Conservation (phyloP, 2,329 filamentous ascomycete genomes). For the Hypomyces perniciosus region DNA sequence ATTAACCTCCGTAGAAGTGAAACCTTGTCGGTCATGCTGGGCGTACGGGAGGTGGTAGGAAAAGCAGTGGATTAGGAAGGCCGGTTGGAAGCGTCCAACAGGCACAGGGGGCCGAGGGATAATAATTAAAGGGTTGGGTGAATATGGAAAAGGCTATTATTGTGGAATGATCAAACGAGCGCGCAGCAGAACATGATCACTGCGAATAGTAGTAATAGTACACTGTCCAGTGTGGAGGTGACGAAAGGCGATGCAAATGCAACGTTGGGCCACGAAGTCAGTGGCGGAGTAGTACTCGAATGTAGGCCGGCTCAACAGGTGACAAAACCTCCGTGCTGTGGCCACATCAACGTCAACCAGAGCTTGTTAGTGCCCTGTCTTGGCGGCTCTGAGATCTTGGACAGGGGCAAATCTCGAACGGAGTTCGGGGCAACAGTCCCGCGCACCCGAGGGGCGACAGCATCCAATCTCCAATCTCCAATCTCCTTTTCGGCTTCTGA, state of each 20-base stretch:
- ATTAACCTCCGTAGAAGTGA: slow-evolving; percentile 60
- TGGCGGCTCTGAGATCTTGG: slow-evolving; percentile 8
- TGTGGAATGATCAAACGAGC: not conserved
- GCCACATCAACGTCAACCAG: no score
- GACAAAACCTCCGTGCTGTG: no score
- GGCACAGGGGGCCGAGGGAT: not conserved
- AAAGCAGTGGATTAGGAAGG: not conserved
- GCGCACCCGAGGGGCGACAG: not conserved
- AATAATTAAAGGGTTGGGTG: slow-evolving; percentile 6
- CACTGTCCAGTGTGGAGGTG: not conserved
- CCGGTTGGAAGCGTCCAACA: slow-evolving; percentile 1
- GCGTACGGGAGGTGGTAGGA: not conserved
- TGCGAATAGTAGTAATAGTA: not conserved
- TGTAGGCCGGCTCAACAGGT: not conserved
- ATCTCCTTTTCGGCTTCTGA: no score
- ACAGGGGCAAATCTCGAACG: slow-evolving; percentile 9
- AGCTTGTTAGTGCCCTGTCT: not conserved
- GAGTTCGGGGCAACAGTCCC: no score
- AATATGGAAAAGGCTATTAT: slow-evolving; percentile 3
- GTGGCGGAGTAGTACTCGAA: slow-evolving; percentile 17
- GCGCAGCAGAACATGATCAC: slow-evolving; percentile 10
- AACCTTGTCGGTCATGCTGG: slow-evolving; percentile 48
- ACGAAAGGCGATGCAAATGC: slow-evolving; percentile 8
- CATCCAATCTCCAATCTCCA: no score
- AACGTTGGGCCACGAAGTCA: slow-evolving; percentile 16